Evolutionary conservation across 2,329 filamentous ascomycete species (phyloP), one percentile per base, ranked within the genome.

Genomic region (Epichloe bromicola): DNA sequence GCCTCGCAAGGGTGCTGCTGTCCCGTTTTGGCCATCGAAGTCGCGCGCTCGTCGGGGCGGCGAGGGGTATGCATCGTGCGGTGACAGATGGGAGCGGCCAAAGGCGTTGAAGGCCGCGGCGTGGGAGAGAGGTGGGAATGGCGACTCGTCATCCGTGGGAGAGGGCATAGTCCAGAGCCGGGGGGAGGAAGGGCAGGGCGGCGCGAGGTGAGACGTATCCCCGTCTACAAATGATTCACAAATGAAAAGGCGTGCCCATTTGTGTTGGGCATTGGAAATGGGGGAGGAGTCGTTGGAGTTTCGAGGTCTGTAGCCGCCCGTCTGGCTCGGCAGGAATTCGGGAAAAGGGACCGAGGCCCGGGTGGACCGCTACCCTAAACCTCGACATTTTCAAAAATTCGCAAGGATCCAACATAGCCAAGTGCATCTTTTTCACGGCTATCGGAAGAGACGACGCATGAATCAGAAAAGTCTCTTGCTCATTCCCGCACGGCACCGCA

Each of bases 1-100:
- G 47, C 72, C 71, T 57, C 71, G 74, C 58, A 65, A 60, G 36
- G 64, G 58, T 11, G 58, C 53, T 11, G 58, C 53, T 60, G 65
- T 52, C 55, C 74, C 68, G 60, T 60, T 72, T 37, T 64, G 47
- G 46, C 46, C 52, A 19, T 55, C 51, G n/a, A 54, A 69, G 50
- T 51, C 46, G 45, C 52, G 54, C 12, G 50, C 69, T 58, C 67
- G 73, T 61, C 80, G 76, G 4, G 82, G 80, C 38, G 83, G 79
- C 2, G 82, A 80, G 60, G 80, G 76, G 67, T 88, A 87, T 51
- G 88, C 88, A 78, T 95, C 88, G 70, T 91, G 85, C 15, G 88
- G 88, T 4, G 87, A 84, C 41, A 95, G 81, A 55, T 82, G 83
- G 48, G 77, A 83, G 33, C 83, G 82, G 58, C 83, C 79, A 49